phyloP scores from a whole-genome alignment of 768 basidiomycete species.

The Antrodiella citrinella region DNA sequence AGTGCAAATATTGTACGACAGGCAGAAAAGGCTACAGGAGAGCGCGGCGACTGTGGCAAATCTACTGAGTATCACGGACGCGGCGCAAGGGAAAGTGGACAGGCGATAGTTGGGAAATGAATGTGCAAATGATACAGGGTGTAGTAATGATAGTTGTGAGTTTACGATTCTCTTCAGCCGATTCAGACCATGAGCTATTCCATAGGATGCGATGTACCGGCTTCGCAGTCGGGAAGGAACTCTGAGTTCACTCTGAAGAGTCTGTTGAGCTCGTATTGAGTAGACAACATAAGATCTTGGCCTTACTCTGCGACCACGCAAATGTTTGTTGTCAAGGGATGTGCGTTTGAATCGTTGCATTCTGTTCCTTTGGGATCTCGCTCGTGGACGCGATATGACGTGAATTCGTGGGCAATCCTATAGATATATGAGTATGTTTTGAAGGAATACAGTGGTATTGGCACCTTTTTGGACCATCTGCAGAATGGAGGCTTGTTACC shows the following conservation, averaged over 20 bases:
- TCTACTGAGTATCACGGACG: conserved; percentile 28
- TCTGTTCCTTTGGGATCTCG: background rate
- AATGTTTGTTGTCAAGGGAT: background rate
- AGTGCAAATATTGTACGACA: conserved; percentile 41
- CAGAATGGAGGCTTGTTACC: background rate
- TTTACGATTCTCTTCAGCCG: background rate
- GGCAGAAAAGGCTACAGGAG: conserved; percentile 45
- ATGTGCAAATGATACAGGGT: background rate
- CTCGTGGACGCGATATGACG: background rate
- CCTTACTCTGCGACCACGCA: no score
- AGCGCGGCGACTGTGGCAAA: conserved; percentile 46
- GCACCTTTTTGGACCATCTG: no score
- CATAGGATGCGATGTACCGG: no score
- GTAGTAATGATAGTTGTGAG: background rate
- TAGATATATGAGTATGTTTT: background rate
- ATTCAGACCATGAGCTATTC: no score
- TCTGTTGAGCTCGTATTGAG: background rate
- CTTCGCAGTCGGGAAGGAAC: background rate
- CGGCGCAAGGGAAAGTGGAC: background rate
- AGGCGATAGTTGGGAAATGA: background rate
- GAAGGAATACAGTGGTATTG: no score
- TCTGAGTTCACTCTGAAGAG: background rate
- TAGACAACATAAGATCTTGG: no score
- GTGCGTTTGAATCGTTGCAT: background rate
- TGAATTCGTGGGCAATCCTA: background rate